Evolutionary conservation across 2,329 filamentous ascomycete genomes (phyloP), one percentile per base, ranked within the genome.

Genomic region (Sporothrix mexicana): DNA sequence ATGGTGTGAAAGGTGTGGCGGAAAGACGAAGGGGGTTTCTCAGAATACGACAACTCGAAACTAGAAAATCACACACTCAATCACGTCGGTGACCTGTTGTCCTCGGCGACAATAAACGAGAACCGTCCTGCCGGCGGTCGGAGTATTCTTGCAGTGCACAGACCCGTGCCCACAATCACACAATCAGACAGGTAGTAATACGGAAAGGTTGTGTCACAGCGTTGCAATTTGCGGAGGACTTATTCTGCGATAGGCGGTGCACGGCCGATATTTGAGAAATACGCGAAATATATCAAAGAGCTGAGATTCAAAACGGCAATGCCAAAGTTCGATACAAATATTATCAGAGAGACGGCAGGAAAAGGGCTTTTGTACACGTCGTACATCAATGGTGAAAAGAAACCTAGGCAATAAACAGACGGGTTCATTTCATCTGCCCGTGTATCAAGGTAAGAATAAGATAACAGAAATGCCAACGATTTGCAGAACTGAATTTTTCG

Each of bases 191-290:
- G 30, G 30, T 36, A 36, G 30, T 36, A 36, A 7, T 36, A 36
- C 30, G 30, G 7, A 36, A 36, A 36, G 59, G 25, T 36, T 8
- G 17, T 36, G 25, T 43, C 36, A 12, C 59, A 62, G 30, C 13
- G 59, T 62, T n/a, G 59, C 59, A 62, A 20, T 62, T 43, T 43
- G 59, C 59, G 59, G 59, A 62, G 30, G n/a, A n/a, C 13, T 25
- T 30, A 30, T 57, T 30, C 36, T 45, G 41, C 3, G 59, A 23
- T 64, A 13, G 10, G 59, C 59, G 36, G 59, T 10, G 59, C 59
- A 45, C 41, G 36, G 59, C 17, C 59, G 59, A 23, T 64, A 13
- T 64, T 64, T 45, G 59, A 23, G 23, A 23, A 64, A 23, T 23
- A 45, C 59, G 59, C 23, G 23, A 23, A 43, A 62, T 3, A 20